These are phyloP conservation scores for Penicillium angulare DNA, from an alignment of 495 filamentous ascomycete species.

Conservation along the genomic window DNA sequence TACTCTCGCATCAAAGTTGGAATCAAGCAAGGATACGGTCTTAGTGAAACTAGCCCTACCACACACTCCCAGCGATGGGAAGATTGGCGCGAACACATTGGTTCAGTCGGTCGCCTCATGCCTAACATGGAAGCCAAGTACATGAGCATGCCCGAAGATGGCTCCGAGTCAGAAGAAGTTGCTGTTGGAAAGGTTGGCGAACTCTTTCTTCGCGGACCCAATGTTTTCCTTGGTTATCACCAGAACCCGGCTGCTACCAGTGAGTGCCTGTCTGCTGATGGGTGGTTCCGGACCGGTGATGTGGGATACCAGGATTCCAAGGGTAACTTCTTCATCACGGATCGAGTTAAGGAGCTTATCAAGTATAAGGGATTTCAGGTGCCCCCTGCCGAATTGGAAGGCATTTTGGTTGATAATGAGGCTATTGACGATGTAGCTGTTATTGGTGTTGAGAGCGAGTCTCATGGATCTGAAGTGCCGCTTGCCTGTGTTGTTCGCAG, in stretches of 20 bases:
- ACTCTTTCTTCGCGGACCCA: constrained; percentile 61
- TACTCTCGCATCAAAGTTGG: constrained; percentile 72
- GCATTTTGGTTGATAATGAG: constrained; percentile 66
- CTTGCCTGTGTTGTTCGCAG: constrained; percentile 73
- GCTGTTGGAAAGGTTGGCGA: constrained; percentile 62
- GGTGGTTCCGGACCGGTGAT: constrained; percentile 66
- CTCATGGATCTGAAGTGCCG: constrained; percentile 76
- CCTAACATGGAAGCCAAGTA: constrained; percentile 85
- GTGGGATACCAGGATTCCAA: constrained; percentile 59
- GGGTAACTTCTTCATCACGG: constrained; percentile 71
- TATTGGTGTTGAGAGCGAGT: constrained; percentile 70
- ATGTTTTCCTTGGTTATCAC: constrained; percentile 73
- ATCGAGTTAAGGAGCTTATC: constrained; percentile 88
- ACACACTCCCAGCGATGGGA: constrained; percentile 63
- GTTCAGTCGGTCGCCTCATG: constrained; percentile 76
- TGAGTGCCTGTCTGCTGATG: constrained; percentile 58
- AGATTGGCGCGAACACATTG: constrained; percentile 74
- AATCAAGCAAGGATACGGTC: constrained; percentile 86
- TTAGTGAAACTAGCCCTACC: constrained; percentile 70
- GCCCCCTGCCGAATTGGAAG: constrained; percentile 83
- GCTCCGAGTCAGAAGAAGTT: constrained; percentile 56
- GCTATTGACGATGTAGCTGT: constrained; percentile 84
- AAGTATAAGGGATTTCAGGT: constrained; percentile 91
- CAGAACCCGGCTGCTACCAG: constrained; percentile 66
- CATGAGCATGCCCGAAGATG: constrained; percentile 54